Evolutionary conservation across 169 alveolate genomes (phyloP), one percentile per base, ranked within the genome.

Genomic region (Miamiensis avidus): DNA sequence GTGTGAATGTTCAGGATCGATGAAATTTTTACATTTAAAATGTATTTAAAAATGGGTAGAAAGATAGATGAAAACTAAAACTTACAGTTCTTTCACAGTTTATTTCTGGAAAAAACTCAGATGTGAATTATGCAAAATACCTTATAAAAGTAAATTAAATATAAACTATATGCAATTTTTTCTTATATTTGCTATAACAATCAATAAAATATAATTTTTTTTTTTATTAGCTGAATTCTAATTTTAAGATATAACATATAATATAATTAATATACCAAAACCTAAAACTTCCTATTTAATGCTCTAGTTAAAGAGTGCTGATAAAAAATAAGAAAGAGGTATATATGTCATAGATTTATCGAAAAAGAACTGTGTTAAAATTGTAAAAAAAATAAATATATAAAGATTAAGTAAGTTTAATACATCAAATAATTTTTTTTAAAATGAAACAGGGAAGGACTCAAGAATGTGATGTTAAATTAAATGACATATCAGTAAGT

Each of bases 401-500:
- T 28, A 33, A 75, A 73, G 29, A 72, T 73, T 78, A 79, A 27
- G 81, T 82, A n/a, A 72, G 74, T 31, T 72, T 82, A 34, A 74
- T 82, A 27, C 31, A 26, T 29, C 74, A 72, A 34, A n/a, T 34
- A 1, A 32, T 32, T 29, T 29, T 29, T 16, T 84, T 89, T 20
- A 72, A 76, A 29, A 87, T 89, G 32, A 85, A 89, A 75, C 82
- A 93, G 27, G 98, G 98, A 26, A 86, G 98, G 75, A 95, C 96
- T 0, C 95, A 93, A 85, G 96, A 93, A 30, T 78, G 93, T 31
- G 96, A 93, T 86, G 87, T 95, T 29, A 91, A 93, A 82, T 89
- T 95, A 29, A 88, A 88, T 76, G 97, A 93, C 79, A 95, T 95
- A 0, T 92, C 96, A 28, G 98, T 95, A 1, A 88, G 95, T 31